Conservation (phyloP, 208 protist species). For the Crithidia mellificae region DNA sequence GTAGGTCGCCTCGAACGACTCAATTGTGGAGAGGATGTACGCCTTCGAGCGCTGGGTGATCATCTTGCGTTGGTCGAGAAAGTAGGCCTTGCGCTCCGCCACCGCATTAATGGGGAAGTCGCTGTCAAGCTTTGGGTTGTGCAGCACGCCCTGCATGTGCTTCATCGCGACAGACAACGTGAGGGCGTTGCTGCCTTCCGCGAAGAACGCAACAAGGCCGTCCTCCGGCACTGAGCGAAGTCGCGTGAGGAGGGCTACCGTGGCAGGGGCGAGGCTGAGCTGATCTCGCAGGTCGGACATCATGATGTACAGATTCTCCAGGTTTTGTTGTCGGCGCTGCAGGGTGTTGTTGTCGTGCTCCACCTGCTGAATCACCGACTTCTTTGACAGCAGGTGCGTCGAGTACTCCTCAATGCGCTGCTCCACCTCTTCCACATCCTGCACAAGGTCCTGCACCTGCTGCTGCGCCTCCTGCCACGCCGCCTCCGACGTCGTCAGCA, state of each 20-base stretch:
- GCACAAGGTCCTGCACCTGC: slow-evolving; percentile 58
- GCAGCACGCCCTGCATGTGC: slow-evolving; percentile 73
- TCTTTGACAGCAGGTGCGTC: slow-evolving; percentile 73
- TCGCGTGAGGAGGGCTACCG: slow-evolving; percentile 43
- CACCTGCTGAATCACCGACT: slow-evolving; percentile 75
- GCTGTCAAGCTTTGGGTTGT: slow-evolving; percentile 57
- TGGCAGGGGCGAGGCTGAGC: slow-evolving; percentile 56
- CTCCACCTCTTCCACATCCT: slow-evolving; percentile 78
- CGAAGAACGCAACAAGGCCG: slow-evolving; percentile 59
- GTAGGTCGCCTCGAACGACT: slow-evolving; percentile 53
- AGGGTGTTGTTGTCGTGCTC: slow-evolving; percentile 87
- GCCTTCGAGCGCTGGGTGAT: slow-evolving; percentile 64
- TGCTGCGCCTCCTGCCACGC: slow-evolving; percentile 59
- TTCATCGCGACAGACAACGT: slow-evolving; percentile 66
- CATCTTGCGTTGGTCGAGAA: slow-evolving; percentile 74
- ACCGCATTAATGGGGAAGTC: slow-evolving; percentile 88
- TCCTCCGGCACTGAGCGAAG: slow-evolving; percentile 51
- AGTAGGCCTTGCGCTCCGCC: slow-evolving; percentile 70
- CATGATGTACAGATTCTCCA: slow-evolving; percentile 64
- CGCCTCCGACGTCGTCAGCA: slow-evolving; percentile 51
- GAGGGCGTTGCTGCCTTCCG: slow-evolving; percentile 66
- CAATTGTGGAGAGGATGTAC: slow-evolving; percentile 69
- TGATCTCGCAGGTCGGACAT: slow-evolving; percentile 68
- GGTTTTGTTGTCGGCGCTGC: slow-evolving; percentile 78
- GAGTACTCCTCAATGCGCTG: slow-evolving; percentile 78